These are phyloP conservation scores for Jaltomata sinuosa DNA, from an alignment of 257 asterid species.

Conservation along the genomic window DNA sequence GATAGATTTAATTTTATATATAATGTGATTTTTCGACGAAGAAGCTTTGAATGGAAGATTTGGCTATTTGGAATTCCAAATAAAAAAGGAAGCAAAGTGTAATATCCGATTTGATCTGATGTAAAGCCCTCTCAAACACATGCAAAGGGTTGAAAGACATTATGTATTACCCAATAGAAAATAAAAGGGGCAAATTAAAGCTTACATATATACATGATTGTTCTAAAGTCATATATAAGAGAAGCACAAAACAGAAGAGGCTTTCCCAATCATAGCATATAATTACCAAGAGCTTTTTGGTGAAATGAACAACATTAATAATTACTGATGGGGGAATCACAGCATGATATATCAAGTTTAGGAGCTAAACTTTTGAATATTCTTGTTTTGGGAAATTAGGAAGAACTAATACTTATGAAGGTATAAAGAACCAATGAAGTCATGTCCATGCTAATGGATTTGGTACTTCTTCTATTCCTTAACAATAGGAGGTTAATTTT, in stretches of 20 bases:
- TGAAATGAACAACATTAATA: not conserved
- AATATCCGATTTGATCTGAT: not conserved
- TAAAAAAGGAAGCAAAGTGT: not conserved
- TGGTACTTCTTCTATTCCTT: not conserved
- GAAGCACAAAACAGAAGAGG: not conserved
- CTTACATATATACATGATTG: not conserved
- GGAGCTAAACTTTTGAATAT: not conserved
- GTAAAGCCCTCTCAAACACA: not conserved
- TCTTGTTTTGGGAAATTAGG: not conserved
- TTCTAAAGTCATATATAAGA: not conserved
- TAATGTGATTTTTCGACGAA: not conserved
- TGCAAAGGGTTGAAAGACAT: not conserved
- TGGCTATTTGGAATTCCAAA: not conserved
- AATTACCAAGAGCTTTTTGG: not conserved
- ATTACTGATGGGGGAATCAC: not conserved
- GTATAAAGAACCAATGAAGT: not conserved
- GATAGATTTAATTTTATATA: not conserved
- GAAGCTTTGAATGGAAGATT: not conserved
- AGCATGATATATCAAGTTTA: not conserved
- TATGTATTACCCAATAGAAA: not conserved
- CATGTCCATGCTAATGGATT: not conserved
- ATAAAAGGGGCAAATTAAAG: not conserved
- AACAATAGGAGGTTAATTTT: not conserved
- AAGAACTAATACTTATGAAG: not conserved
- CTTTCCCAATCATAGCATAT: constrained; percentile 9